Evolutionary conservation across 2,329 filamentous ascomycete species (phyloP).

Genomic region (Nothopassalora personata): DNA sequence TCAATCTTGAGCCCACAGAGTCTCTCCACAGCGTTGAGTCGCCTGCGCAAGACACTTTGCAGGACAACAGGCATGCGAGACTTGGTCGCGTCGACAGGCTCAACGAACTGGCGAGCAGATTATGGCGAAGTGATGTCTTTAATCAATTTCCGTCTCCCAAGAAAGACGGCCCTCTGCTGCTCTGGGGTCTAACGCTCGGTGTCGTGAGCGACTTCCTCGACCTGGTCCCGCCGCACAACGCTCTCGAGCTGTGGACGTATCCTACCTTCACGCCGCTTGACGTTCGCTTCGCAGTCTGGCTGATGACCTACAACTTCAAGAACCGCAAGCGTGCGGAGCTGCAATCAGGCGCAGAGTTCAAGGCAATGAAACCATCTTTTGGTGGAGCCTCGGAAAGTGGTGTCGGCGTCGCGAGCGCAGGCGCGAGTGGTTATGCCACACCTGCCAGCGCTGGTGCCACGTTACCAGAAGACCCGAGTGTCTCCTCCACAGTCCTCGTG

Average conservation of each 20-base stretch:
- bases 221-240: conserved; percentile 58
- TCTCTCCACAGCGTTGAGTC: conserved; percentile 50
- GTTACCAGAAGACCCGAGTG: background rate
- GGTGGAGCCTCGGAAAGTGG: conserved; percentile 25
- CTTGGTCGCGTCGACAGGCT: conserved; percentile 15
- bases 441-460: background rate
- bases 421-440: background rate
- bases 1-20: conserved; percentile 57
- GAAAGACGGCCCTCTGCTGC: conserved; percentile 48
- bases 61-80: conserved; percentile 24
- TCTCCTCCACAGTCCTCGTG: conserved; percentile 12
- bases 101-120: conserved; percentile 10
- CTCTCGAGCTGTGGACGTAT: conserved; percentile 60
- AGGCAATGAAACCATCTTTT: conserved; percentile 22
- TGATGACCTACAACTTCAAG: conserved; percentile 55
- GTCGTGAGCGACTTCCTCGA: conserved; percentile 64
- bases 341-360: conserved; percentile 27
- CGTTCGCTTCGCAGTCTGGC: conserved; percentile 54
- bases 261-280: conserved; percentile 63
- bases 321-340: conserved; percentile 42
- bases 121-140: conserved; percentile 26
- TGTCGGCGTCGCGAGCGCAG: conserved; percentile 1
- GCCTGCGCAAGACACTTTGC: conserved; percentile 25
- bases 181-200: conserved; percentile 65
- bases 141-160: conserved; percentile 29